Evolutionary conservation across 2,329 filamentous ascomycete species (phyloP).

Genomic region (Diaporthe ampelina): DNA sequence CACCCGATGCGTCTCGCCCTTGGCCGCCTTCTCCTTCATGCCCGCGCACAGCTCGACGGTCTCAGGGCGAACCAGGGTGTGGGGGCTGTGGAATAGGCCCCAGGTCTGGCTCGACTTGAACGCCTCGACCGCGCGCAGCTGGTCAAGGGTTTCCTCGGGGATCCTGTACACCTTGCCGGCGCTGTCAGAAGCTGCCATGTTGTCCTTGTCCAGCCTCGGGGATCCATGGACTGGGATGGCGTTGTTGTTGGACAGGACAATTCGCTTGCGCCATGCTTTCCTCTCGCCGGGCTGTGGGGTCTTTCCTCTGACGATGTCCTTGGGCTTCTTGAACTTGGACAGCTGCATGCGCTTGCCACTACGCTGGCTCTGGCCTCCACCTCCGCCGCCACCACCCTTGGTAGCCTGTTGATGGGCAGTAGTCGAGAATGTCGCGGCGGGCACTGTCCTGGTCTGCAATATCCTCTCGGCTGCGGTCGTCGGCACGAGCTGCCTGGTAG

Average conservation of each 20-base stretch:
- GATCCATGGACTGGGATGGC: conserved; percentile 83
- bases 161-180: conserved; percentile 79
- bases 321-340: conserved; percentile 61
- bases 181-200: conserved; percentile 67
- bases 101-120: conserved; percentile 94
- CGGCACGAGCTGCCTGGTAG: conserved; percentile 47
- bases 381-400: conserved; percentile 41
- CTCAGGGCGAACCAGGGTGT: conserved; percentile 82
- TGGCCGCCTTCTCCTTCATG: conserved; percentile 69
- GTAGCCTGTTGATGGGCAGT: conserved; percentile 45
- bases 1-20: conserved; percentile 70
- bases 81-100: conserved; percentile 86
- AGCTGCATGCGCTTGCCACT: conserved; percentile 59
- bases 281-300: conserved; percentile 82
- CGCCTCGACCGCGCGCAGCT: conserved; percentile 84
- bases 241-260: conserved; percentile 95
- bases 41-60: conserved; percentile 78
- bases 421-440: conserved; percentile 60
- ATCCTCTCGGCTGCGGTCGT: conserved; percentile 29
- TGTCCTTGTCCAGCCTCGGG: conserved; percentile 62
- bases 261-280: conserved; percentile 87
- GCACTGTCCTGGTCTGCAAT: conserved; percentile 51
- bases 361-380: conserved; percentile 45
- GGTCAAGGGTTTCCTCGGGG: conserved; percentile 79
- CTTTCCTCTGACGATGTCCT: conserved; percentile 60